These are phyloP conservation scores for Golubevia pallescens DNA, from an alignment of 1,284 basidiomycete genomes.

Conservation along the genomic window DNA sequence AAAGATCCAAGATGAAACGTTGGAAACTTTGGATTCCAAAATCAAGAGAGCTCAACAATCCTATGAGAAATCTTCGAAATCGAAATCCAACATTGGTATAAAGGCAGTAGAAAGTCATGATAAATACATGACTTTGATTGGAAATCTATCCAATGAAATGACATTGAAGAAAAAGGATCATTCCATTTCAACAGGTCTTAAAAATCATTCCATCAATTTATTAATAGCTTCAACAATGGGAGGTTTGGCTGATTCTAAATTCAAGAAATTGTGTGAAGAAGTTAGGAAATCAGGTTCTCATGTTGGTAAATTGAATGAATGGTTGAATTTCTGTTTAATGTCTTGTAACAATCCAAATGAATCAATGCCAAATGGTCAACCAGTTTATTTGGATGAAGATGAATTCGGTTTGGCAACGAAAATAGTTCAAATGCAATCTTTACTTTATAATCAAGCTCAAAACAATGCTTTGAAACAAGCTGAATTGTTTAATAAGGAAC, in stretches of 20 bases:
- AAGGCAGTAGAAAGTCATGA: constrained; percentile 53
- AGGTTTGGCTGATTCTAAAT: constrained; percentile 52
- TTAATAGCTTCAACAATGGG: constrained; percentile 41
- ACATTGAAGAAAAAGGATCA: constrained; percentile 36
- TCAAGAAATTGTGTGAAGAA: constrained; percentile 46
- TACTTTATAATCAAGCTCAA: constrained; percentile 22
- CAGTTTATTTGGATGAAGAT: constrained; percentile 34
- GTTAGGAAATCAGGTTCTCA: constrained; percentile 38
- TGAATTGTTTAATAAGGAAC: constrained; percentile 9
- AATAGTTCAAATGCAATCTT: constrained; percentile 29
- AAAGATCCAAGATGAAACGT: constrained; percentile 46
- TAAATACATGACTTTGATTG: constrained; percentile 49
- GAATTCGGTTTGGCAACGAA: constrained; percentile 34
- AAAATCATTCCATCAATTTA: constrained; percentile 37
- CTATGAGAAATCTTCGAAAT: constrained; percentile 55
- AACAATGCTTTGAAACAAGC: constrained; percentile 33
- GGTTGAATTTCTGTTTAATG: constrained; percentile 38
- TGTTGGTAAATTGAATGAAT: constrained; percentile 43
- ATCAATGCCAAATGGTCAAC: constrained; percentile 49
- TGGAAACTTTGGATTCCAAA: constrained; percentile 49
- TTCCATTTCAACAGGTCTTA: constrained; percentile 33
- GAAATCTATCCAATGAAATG: constrained; percentile 46
- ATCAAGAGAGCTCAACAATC: constrained; percentile 56
- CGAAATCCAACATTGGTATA: constrained; percentile 15
- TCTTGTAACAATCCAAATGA: constrained; percentile 14